Base-by-base conservation (phyloP, 2,329 filamentous ascomycete species). In the Blastomyces parvus region DNA sequence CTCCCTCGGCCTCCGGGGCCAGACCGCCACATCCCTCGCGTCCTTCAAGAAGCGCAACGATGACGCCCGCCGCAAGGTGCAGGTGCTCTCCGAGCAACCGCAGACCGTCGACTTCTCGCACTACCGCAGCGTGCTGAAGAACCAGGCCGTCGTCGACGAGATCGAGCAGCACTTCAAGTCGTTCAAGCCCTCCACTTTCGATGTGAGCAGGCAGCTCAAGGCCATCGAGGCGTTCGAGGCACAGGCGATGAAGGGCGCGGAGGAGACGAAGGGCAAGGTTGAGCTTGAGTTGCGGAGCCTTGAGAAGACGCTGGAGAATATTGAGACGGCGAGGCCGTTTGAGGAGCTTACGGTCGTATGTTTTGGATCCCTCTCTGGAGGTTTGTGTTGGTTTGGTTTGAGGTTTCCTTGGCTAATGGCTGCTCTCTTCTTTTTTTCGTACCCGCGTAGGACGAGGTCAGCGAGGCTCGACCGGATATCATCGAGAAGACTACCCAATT, bases 41-140 rank as follows among this genome's bases (percentile, higher is more conserved):
- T 86, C 90, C 70, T 99, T 99, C 88, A 99, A 99, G 87, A 94
- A 96, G 87, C 92, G 94, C 82, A 97, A 97, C 84, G 94, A 99
- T 78, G 92, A 97, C 78, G 93, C 91, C 76, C 92, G 93, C 81
- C 93, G 94, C 83, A 93, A 93, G 82, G 84, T 99, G 66, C 86
- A 89, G 79, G 73, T 86, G 67, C 90, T 99, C 64, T 87, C 86
- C 68, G 91, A 96, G 80, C 87, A 89, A 77, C 82, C 93, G 69
- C 90, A 91, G 74, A 85, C 86, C 64, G 86, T 99, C 81, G 91
- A 99, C 84, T 97, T 99, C 81, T 79, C 86, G 70, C 85, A 93
- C 80, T 99, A 97, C 89, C 91, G 92, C 80, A 83, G 83, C 76
- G 76, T 89, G 72, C 87, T 99, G 73, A 97, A 97, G 87, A 99